These are phyloP conservation scores for Colletotrichum neosansevieriae DNA, from an alignment of 2,329 filamentous ascomycete species.

Conservation along the genomic window DNA sequence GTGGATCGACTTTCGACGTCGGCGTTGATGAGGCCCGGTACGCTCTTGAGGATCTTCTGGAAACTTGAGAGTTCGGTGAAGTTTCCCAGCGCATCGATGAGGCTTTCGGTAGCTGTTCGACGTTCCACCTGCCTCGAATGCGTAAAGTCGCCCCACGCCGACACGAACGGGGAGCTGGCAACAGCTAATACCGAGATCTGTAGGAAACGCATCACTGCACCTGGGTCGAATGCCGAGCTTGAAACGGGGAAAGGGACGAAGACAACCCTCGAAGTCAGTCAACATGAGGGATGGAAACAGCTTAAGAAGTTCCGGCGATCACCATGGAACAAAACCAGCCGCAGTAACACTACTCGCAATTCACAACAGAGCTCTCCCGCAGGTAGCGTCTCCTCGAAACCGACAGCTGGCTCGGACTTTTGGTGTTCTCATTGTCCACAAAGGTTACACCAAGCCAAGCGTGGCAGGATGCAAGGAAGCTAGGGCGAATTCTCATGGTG, in stretches of 20 bases:
- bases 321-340: neutral
- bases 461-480: constrained; percentile 5
- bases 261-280: neutral
- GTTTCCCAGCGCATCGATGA: constrained; percentile 14
- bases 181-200: neutral
- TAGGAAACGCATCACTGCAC: constrained; percentile 13
- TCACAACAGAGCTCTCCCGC: neutral
- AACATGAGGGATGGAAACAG: neutral
- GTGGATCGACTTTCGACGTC: constrained; percentile 19
- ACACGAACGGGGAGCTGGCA: neutral
- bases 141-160: neutral
- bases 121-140: constrained; percentile 8
- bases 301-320: neutral
- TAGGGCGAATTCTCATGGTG: neutral
- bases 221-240: neutral
- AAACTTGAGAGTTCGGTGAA: constrained; percentile 33
- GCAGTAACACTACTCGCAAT: constrained; percentile 5
- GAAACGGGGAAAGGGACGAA: neutral
- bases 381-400: constrained; percentile 1
- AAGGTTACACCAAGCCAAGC: constrained; percentile 2
- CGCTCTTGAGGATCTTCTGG: constrained; percentile 20
- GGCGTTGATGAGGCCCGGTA: constrained; percentile 22
- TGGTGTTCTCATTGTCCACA: constrained; percentile 2
- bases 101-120: constrained; percentile 11
- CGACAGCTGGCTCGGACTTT: neutral